Evolutionary conservation across 352 stramenopile species (phyloP).

Genomic region (Thalassiosira mediterranea): DNA sequence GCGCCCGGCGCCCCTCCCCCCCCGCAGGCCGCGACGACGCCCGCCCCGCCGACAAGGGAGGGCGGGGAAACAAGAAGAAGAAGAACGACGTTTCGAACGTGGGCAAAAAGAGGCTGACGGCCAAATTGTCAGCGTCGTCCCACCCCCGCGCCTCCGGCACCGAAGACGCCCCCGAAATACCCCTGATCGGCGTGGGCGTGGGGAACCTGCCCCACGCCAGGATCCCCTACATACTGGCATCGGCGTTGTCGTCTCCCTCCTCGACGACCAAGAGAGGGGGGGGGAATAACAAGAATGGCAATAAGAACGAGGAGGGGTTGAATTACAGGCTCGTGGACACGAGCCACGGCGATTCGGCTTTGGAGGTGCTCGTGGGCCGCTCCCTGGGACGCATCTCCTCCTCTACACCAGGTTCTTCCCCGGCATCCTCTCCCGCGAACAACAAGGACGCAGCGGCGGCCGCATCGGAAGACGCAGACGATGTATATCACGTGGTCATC

Average conservation of each 20-base stretch:
- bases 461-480: not conserved
- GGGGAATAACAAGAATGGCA: not conserved
- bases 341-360: conserved; percentile 34
- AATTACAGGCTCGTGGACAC: conserved; percentile 35
- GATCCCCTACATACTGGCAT: conserved; percentile 33
- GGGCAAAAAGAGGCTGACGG: no score
- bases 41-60: no score
- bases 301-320: not conserved
- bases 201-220: conserved; percentile 68
- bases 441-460: no score
- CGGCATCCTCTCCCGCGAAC: conserved; percentile 3
- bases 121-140: conserved; percentile 7
- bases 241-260: conserved; percentile 13
- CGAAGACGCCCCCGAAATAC: conserved; percentile 22
- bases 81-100: no score
- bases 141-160: not conserved
- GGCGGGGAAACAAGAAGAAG: no score
- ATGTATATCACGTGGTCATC: conserved; percentile 66
- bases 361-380: conserved; percentile 37
- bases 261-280: conserved; percentile 6
- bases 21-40: no score
- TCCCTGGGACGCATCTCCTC: conserved; percentile 13
- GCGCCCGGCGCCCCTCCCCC: no score
- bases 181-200: conserved; percentile 73
- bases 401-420: not conserved